These are phyloP conservation scores for Cymbidium sinense DNA, from an alignment of 106 monocot species.

Conservation along the genomic window DNA sequence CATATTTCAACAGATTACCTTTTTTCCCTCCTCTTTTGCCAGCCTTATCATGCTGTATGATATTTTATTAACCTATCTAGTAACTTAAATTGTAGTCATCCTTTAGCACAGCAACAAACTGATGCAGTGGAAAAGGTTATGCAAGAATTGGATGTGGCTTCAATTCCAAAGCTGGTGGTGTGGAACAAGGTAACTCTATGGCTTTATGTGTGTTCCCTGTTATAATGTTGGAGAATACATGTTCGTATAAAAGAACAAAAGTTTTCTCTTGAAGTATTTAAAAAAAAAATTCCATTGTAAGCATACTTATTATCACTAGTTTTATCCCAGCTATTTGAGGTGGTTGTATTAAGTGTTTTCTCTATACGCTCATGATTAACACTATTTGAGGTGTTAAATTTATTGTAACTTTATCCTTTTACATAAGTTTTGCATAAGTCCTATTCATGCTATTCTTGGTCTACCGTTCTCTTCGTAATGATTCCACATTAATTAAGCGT, in stretches of 20 bases:
- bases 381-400: background rate
- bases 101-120: slow-evolving; percentile 75
- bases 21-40: background rate
- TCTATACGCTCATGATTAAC: background rate
- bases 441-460: background rate
- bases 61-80: slow-evolving; percentile 4
- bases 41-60: background rate
- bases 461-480: no score
- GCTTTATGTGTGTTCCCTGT: background rate
- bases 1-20: background rate
- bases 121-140: slow-evolving; percentile 81
- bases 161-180: slow-evolving; percentile 76
- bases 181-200: slow-evolving; percentile 81
- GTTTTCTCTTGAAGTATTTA: background rate
- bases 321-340: background rate
- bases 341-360: background rate
- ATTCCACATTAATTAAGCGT: no score
- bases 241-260: background rate
- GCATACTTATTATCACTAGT: background rate
- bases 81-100: slow-evolving; percentile 55
- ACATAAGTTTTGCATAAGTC: background rate
- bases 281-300: background rate
- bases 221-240: background rate
- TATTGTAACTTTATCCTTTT: background rate
- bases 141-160: slow-evolving; percentile 68